A percentile compares a stretch with the other conserved stretches of the same genome.
phyloP scores from a whole-genome alignment of 805 yeast species.

The Candida hungchunana region DNA sequence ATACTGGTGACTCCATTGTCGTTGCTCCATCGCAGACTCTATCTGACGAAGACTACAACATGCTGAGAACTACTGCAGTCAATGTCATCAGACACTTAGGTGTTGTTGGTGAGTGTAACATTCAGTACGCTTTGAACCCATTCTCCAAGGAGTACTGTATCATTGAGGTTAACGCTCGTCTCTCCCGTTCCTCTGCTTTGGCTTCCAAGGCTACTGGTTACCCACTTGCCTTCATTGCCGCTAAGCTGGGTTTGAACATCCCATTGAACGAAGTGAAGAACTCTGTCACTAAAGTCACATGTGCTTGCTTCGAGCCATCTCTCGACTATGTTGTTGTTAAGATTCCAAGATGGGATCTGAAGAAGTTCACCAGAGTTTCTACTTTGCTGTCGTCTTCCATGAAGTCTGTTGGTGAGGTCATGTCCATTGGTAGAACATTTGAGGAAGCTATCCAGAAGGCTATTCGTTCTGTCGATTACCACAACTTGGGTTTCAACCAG shows the following conservation, averaged over 20 bases:
- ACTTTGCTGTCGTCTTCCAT: constrained; percentile 88
- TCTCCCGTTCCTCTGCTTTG: constrained; percentile 94
- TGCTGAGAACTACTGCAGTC: constrained; percentile 96
- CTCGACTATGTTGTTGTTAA: constrained; percentile 94
- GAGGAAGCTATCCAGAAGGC: constrained; percentile 99
- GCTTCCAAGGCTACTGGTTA: constrained; percentile 99
- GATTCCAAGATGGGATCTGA: constrained; percentile 97
- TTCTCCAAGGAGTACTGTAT: constrained; percentile 94
- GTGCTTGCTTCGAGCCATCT: constrained; percentile 96
- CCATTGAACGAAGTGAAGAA: constrained; percentile 78
- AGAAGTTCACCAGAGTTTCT: constrained; percentile 81
- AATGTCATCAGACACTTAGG: constrained; percentile 97
- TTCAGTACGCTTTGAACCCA: constrained; percentile 94
- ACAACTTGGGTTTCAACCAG: constrained; percentile 83
- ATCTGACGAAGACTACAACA: constrained; percentile 95
- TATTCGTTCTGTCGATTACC: constrained; percentile 91
- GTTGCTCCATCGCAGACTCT: constrained; percentile 98
- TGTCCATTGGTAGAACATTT: constrained; percentile 97
- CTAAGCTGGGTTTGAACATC: constrained; percentile 90
- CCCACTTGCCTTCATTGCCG: constrained; percentile 98
- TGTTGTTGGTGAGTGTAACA: constrained; percentile 98
- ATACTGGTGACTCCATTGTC: constrained; percentile 98
- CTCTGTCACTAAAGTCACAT: constrained; percentile 93
- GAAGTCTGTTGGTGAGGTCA: constrained; percentile 99
- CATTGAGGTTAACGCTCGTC: constrained; percentile 95